A percentile compares a stretch with the other conserved stretches of the same genome.
These are phyloP conservation scores for Andrographis paniculata DNA, from an alignment of 305 asterid species.

Conservation along the genomic window DNA sequence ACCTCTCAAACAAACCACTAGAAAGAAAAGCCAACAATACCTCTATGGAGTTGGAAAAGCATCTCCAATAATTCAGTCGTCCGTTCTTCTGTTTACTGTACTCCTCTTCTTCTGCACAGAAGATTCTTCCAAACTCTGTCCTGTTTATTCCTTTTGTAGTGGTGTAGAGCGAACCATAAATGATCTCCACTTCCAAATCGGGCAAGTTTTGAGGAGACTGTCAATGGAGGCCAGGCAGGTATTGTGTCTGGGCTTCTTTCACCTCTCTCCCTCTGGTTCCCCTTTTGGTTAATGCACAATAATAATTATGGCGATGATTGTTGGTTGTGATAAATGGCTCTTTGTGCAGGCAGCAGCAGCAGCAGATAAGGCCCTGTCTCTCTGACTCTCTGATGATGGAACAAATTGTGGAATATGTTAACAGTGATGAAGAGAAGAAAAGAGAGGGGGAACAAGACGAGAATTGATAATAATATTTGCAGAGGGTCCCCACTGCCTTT, in stretches of 20 bases:
- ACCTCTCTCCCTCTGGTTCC: conserved; percentile 6
- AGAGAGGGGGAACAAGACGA: conserved; percentile 16
- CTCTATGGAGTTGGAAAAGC: no score
- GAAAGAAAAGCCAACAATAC: conserved; percentile 1
- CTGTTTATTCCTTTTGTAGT: neutral
- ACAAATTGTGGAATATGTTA: conserved; percentile 17
- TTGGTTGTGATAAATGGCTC: conserved; percentile 23
- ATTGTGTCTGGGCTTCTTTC: conserved; percentile 5
- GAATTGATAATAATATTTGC: conserved; percentile 12
- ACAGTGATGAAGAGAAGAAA: neutral
- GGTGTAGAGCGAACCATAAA: conserved; percentile 9
- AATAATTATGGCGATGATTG: conserved; percentile 11
- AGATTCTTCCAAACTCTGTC: no score
- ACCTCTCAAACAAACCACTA: conserved; percentile 1
- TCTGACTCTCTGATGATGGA: no score
- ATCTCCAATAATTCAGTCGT: neutral
- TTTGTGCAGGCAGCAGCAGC: conserved; percentile 7
- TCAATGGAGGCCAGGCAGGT: conserved; percentile 17
- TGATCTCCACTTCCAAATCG: conserved; percentile 22
- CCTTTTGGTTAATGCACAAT: neutral
- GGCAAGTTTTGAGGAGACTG: conserved; percentile 19
- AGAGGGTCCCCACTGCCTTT: conserved; percentile 23
- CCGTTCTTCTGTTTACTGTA: neutral
- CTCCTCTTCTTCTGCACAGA: neutral
- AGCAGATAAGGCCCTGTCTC: conserved; percentile 22